A percentile compares a stretch with the other conserved stretches of the same genome.
Conservation (phyloP, 352 stramenopile species). For the Pythium pectinolyticum region DNA sequence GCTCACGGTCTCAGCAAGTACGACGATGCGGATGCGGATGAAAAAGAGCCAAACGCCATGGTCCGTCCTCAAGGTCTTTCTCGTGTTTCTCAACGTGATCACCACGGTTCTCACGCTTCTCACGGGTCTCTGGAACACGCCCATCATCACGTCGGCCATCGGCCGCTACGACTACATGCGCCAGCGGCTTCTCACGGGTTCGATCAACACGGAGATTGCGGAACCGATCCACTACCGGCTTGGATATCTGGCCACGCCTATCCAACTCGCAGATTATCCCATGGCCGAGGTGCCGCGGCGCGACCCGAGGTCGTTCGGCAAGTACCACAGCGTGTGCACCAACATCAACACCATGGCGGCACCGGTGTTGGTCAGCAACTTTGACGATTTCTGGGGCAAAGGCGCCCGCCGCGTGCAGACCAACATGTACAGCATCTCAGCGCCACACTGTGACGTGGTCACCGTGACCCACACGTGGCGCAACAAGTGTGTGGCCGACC, state of each 20-base stretch:
- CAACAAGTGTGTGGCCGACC: conserved; percentile 34
- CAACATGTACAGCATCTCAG: conserved; percentile 37
- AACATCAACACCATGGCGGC: conserved; percentile 33
- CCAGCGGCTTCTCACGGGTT: conserved; percentile 14
- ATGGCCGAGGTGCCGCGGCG: conserved; percentile 20
- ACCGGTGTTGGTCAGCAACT: conserved; percentile 24
- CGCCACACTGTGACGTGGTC: conserved; percentile 33
- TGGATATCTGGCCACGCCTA: conserved; percentile 22
- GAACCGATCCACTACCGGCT: background rate
- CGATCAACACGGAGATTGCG: conserved; percentile 30
- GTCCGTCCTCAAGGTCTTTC: conserved; percentile 1
- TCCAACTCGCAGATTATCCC: conserved; percentile 33
- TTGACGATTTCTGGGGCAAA: conserved; percentile 36
- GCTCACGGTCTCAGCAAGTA: background rate
- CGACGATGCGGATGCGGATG: background rate
- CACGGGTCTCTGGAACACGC: conserved; percentile 23
- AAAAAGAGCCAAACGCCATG: background rate
- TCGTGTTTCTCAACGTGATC: conserved; percentile 9
- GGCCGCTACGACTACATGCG: conserved; percentile 25
- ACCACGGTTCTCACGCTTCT: conserved; percentile 24
- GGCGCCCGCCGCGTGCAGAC: conserved; percentile 26
- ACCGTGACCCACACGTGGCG: conserved; percentile 20
- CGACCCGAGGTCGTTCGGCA: conserved; percentile 21
- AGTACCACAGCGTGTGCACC: conserved; percentile 31
- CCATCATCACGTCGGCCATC: conserved; percentile 9